These are phyloP conservation scores for Ceratocystis huliohia DNA, from an alignment of 2,329 filamentous ascomycete genomes.

Conservation along the genomic window DNA sequence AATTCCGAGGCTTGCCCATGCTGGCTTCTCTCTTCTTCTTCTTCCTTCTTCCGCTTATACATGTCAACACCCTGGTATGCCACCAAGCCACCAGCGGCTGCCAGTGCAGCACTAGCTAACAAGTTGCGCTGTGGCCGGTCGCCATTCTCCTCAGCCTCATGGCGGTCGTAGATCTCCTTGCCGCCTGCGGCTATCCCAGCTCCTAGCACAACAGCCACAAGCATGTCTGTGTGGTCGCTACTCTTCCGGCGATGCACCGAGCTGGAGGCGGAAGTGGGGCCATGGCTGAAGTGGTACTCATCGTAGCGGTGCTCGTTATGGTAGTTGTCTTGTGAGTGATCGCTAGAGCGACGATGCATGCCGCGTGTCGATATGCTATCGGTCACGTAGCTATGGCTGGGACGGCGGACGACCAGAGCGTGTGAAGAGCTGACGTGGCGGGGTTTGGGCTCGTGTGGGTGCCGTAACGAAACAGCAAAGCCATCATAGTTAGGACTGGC, in stretches of 20 bases:
- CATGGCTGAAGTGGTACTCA: conserved; percentile 36
- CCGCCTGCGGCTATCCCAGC: conserved; percentile 52
- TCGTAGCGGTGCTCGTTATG: conserved; percentile 40
- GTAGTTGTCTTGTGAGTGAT: conserved; percentile 39
- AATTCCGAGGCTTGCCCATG: conserved; percentile 46
- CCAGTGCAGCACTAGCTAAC: conserved; percentile 47
- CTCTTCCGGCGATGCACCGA: conserved; percentile 36
- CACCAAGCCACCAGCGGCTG: conserved; percentile 50
- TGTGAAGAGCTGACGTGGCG: conserved; percentile 6
- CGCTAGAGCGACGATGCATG: conserved; percentile 50
- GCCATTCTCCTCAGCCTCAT: conserved; percentile 39
- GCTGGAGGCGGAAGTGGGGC: conserved; percentile 44
- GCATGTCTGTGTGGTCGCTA: conserved; percentile 51
- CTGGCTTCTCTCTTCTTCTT: conserved; percentile 26
- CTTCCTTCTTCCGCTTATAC: conserved; percentile 47
- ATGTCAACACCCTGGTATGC: conserved; percentile 51
- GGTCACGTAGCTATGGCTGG: conserved; percentile 10
- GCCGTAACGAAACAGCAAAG: conserved; percentile 13
- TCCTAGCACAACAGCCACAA: conserved; percentile 52
- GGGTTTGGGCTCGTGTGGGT: conserved; percentile 7
- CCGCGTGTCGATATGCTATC: conserved; percentile 29
- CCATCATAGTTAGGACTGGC: conserved; percentile 2
- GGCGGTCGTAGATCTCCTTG: conserved; percentile 54
- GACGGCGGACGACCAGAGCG: conserved; percentile 15
- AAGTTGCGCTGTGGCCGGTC: conserved; percentile 43